Base-by-base conservation (phyloP, 345 rosid species). In the Firmiana major region DNA sequence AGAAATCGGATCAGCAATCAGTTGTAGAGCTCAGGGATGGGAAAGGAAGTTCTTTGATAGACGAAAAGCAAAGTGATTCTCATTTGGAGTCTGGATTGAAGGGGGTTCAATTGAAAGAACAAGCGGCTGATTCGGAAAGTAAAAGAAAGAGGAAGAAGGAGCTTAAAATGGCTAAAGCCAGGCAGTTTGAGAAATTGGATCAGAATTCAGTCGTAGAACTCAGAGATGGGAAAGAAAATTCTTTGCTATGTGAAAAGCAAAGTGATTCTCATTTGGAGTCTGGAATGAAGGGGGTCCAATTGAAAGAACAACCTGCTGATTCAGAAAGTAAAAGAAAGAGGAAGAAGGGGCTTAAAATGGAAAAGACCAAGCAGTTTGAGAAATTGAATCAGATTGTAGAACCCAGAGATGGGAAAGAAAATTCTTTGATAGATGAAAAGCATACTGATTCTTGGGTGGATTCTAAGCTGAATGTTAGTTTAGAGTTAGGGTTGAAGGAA, bases 271-370 rank as follows among this genome's bases (percentile, higher is more conserved):
- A 17, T 71, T 34, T 71, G 60, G 43, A 49, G 24, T 49, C 73
- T 34, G 73, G 43, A 63, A 11, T 38, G 43, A 38, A 31, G 15
- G 76, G 75, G 55, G 45, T 64, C 31, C 73, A 42, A 42, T 54
- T 58, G 38, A 53, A 75, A 42, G 46, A 69, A n/a, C 73, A 75
- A 40, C 24, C 53, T 12, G 63, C 15, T 55, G 45, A 38, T 69
- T 53, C 77, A 21, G 22, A 55, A 40, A 55, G 21, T 9, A 80
- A 76, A 48, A 77, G 4, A 40, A 65, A 78, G 74, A 70, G 46
- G 51, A 59, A 6, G 57, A 59, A 8, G 55, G 7, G 7, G 12
- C 16, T 5, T 19, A 46, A 24, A 66, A 24, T 0, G 15, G 49
- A 15, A 38, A 54, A 34, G 28, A 13, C 24, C 4, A 12, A 1